These are phyloP conservation scores for Cryphonectria naterciae DNA, from an alignment of 2,329 filamentous ascomycete species.

Conservation along the genomic window DNA sequence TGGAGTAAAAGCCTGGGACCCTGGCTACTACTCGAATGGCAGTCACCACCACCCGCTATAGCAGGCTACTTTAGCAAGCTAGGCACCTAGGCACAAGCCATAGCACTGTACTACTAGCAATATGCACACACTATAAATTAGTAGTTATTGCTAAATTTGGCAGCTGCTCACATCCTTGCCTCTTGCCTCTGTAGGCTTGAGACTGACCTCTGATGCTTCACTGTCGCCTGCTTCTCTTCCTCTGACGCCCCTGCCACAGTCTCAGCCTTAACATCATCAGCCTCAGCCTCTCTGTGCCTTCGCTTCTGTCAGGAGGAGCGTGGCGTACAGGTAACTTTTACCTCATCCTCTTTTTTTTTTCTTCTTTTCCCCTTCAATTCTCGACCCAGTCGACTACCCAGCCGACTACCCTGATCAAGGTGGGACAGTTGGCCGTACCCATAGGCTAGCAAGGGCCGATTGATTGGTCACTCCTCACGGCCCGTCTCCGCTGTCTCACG, in stretches of 20 bases:
- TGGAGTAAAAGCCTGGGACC: neutral
- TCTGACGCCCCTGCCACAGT: neutral
- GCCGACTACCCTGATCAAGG: no score
- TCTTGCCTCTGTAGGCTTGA: neutral
- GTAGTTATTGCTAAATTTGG: slow-evolving; percentile 1
- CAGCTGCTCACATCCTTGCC: neutral
- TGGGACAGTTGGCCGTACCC: neutral
- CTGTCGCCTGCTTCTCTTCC: neutral
- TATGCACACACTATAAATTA: neutral
- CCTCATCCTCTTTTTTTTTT: neutral
- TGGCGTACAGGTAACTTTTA: neutral
- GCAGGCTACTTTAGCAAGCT: neutral
- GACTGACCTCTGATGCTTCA: neutral
- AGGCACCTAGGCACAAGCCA: no score
- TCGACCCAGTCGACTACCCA: neutral
- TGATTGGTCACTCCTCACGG: neutral
- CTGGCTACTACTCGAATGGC: neutral
- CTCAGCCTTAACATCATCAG: neutral
- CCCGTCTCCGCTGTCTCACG: neutral
- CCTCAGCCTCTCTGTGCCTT: neutral
- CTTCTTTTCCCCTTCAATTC: neutral
- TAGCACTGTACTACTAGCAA: neutral
- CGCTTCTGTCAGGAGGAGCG: neutral
- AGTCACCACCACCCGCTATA: neutral
- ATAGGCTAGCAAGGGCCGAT: neutral